phyloP scores from a whole-genome alignment of 1,284 basidiomycete species.

The Tilletiopsis washingtonensis region DNA sequence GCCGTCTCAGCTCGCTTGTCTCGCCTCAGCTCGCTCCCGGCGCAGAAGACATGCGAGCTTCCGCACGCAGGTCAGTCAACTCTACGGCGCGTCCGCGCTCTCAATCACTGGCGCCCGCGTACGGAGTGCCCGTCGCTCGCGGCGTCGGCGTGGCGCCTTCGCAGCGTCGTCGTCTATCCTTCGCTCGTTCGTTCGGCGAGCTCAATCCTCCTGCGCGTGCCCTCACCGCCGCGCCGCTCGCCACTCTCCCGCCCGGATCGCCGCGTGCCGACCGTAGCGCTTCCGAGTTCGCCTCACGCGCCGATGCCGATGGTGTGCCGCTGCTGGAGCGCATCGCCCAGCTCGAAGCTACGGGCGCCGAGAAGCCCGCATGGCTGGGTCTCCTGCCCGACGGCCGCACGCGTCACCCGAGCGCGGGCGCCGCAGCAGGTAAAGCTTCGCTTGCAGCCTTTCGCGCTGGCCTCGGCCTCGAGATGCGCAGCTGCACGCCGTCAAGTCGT shows the following conservation, averaged over 20 bases:
- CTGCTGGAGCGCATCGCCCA: neutral
- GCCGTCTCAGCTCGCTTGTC: too few relatives aligned
- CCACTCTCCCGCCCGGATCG: neutral
- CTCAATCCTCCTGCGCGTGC: neutral
- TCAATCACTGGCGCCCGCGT: too few relatives aligned
- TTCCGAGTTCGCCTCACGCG: neutral
- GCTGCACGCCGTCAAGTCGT: neutral
- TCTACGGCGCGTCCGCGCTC: too few relatives aligned
- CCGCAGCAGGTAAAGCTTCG: neutral
- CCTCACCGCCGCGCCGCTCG: neutral
- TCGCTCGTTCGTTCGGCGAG: neutral
- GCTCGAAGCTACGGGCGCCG: neutral
- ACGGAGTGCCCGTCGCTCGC: too few relatives aligned
- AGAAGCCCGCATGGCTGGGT: neutral
- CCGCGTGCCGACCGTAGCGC: neutral
- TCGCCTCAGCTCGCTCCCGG: too few relatives aligned
- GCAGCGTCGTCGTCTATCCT: neutral
- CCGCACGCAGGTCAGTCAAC: too few relatives aligned
- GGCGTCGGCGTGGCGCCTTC: neutral
- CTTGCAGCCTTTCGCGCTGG: neutral
- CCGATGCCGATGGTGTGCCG: neutral
- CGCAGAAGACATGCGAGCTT: too few relatives aligned
- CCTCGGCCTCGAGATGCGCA: neutral
- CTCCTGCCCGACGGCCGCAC: slow-evolving; percentile 1
- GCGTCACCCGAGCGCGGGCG: neutral